These are phyloP conservation scores for Wolfiporia cocos DNA, from an alignment of 1,284 basidiomycete genomes.

Conservation along the genomic window DNA sequence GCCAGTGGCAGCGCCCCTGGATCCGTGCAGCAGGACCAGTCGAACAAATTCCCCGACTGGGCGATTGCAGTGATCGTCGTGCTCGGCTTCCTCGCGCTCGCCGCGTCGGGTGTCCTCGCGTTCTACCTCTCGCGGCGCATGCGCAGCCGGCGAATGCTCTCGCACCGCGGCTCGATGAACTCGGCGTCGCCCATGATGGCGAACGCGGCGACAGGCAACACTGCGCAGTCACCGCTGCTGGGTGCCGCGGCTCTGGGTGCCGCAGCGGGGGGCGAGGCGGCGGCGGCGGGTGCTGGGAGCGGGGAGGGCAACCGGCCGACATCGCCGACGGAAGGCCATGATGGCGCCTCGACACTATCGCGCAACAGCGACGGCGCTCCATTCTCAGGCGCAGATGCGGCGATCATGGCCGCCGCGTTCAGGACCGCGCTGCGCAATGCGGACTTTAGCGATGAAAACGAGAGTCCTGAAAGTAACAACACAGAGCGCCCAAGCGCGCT, in stretches of 20 bases:
- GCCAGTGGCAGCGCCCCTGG: too few relatives aligned
- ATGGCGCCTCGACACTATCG: constrained; percentile 62
- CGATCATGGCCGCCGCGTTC: constrained; percentile 86
- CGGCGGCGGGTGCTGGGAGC: constrained; percentile 22
- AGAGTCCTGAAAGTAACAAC: constrained; percentile 38
- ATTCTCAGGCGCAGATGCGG: constrained; percentile 77
- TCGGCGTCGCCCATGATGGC: constrained; percentile 79
- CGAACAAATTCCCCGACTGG: constrained; percentile 66
- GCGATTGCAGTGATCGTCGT: constrained; percentile 85
- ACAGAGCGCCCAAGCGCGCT: constrained; percentile 29
- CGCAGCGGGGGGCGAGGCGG: constrained; percentile 22
- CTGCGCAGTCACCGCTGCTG: constrained; percentile 49
- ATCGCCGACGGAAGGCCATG: constrained; percentile 48
- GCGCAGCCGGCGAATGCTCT: constrained; percentile 45
- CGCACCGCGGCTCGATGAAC: constrained; percentile 66
- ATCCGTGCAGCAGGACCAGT: constrained; percentile 38
- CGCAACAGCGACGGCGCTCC: constrained; percentile 55
- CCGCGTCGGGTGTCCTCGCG: constrained; percentile 54
- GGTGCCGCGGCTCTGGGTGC: constrained; percentile 18
- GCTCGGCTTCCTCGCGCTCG: constrained; percentile 74
- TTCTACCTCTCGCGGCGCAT: constrained; percentile 69
- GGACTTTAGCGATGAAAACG: constrained; percentile 70
- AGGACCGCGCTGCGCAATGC: constrained; percentile 78
- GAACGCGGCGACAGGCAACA: constrained; percentile 33
- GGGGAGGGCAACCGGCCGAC: constrained; percentile 28